Evolutionary conservation across 768 basidiomycete species (phyloP).

Genomic region (Rhodocollybia butyracea): DNA sequence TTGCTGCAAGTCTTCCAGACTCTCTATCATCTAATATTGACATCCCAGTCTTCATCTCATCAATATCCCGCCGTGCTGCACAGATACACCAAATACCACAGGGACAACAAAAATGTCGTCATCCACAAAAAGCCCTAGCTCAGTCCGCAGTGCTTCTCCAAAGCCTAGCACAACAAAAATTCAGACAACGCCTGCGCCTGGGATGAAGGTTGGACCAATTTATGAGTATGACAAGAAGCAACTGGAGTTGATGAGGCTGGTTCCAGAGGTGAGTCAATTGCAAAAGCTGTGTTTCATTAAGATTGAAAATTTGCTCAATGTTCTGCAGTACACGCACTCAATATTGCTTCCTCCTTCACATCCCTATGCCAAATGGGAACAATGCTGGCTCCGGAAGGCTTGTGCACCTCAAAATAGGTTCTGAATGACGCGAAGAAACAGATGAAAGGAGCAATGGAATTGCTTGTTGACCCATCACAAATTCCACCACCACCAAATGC

Average conservation of each 20-base stretch:
- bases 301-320: background rate
- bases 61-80: too few species aligned
- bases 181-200: constrained; percentile 52
- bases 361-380: constrained; percentile 74
- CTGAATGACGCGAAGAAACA: constrained; percentile 72
- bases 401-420: constrained; percentile 86
- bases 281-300: background rate
- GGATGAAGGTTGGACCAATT: constrained; percentile 49
- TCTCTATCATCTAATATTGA: too few species aligned
- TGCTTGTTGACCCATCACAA: too few species aligned
- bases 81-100: background rate
- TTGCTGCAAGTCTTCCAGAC: too few species aligned
- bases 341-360: constrained; percentile 64
- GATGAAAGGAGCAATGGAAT: constrained; percentile 75
- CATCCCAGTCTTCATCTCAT: too few species aligned
- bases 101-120: background rate
- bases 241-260: constrained; percentile 49
- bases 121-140: background rate
- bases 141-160: background rate
- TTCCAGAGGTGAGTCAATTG: constrained; percentile 52
- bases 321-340: constrained; percentile 59
- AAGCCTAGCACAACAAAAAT: constrained; percentile 33
- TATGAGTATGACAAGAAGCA: constrained; percentile 66
- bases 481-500: too few species aligned
- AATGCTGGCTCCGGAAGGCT: constrained; percentile 68